Conservation (phyloP, 2,329 filamentous ascomycete genomes). For the Metarhizium rileyi region DNA sequence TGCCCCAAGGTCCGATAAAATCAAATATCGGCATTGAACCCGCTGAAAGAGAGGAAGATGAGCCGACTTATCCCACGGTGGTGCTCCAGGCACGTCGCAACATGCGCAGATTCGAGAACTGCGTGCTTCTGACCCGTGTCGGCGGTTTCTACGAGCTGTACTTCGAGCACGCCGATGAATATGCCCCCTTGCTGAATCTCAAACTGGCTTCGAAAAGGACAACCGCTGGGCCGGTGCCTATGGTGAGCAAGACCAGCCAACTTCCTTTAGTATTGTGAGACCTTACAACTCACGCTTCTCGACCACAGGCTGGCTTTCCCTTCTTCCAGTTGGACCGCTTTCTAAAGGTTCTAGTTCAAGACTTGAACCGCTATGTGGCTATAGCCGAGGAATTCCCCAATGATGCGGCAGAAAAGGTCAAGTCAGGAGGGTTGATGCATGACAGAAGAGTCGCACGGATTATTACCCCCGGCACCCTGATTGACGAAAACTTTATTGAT, state of each 20-base stretch:
- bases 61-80: conserved; percentile 69
- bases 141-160: conserved; percentile 98
- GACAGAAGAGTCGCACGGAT: conserved; percentile 78
- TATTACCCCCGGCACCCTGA: conserved; percentile 87
- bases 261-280: background rate
- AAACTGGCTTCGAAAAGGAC: conserved; percentile 78
- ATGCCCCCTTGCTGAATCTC: conserved; percentile 74
- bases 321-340: conserved; percentile 88
- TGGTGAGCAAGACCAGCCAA: conserved; percentile 46
- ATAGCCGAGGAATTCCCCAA: conserved; percentile 89
- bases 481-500: conserved; percentile 96
- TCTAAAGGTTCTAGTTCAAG: conserved; percentile 85
- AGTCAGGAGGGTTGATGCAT: conserved; percentile 70
- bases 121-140: conserved; percentile 82
- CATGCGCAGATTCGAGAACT: conserved; percentile 84
- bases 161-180: conserved; percentile 88
- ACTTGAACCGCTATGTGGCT: conserved; percentile 82
- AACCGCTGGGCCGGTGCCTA: conserved; percentile 68
- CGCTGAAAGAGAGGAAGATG: conserved; percentile 29
- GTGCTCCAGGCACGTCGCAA: conserved; percentile 79
- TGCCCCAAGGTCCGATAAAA: conserved; percentile 42
- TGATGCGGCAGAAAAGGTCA: conserved; percentile 57
- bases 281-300: background rate
- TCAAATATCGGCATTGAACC: conserved; percentile 18
- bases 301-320: conserved; percentile 71